phyloP scores from a whole-genome alignment of 257 asterid species.

The Prunella vulgaris region DNA sequence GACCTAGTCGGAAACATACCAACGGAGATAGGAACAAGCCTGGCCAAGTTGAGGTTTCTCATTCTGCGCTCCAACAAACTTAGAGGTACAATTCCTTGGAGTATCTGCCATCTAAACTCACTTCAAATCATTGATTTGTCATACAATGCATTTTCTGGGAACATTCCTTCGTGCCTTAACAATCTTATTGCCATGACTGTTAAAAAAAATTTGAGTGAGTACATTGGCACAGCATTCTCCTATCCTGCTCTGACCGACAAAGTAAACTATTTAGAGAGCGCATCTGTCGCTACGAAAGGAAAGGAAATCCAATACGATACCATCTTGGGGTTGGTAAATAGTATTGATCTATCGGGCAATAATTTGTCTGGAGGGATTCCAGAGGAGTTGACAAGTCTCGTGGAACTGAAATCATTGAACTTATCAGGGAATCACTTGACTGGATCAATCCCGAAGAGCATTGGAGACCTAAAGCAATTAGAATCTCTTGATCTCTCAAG shows the following conservation, averaged over 20 bases:
- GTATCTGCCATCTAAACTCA: not conserved
- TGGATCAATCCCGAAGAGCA: not conserved
- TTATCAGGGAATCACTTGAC: not conserved
- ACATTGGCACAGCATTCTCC: accelerated
- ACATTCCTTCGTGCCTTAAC: not conserved
- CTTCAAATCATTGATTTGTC: not conserved
- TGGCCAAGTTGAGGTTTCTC: too few relatives aligned
- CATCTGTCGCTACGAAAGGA: not conserved
- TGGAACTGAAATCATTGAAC: not conserved
- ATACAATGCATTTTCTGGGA: not conserved
- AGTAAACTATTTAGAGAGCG: not conserved
- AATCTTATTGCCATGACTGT: not conserved
- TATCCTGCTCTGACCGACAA: not conserved
- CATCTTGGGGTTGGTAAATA: not conserved
- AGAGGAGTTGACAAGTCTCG: not conserved
- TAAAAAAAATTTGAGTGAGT: not conserved
- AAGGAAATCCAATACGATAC: not conserved
- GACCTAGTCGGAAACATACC: not conserved
- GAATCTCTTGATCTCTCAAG: not conserved
- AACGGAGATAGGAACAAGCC: not conserved
- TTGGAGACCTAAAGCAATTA: not conserved
- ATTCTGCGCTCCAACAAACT: not conserved
- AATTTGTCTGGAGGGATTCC: not conserved
- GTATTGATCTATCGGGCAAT: not conserved
- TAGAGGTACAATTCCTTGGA: not conserved